phyloP scores from a whole-genome alignment of 345 rosid species.

The Eucalyptus brandiana region DNA sequence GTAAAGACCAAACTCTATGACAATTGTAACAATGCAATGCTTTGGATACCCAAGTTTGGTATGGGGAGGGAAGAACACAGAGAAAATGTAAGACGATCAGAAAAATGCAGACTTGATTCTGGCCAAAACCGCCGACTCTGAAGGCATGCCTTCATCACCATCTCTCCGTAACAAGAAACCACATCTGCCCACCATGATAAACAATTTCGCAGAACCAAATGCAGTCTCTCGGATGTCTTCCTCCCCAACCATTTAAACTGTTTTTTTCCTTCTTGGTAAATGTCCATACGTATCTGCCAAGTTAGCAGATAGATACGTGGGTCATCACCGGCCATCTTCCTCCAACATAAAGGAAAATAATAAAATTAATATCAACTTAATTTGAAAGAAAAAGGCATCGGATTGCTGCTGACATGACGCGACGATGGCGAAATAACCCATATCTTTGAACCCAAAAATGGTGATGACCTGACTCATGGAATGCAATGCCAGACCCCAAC shows the following conservation, averaged over 20 bases:
- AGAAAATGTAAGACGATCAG: neutral
- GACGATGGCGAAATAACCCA: neutral
- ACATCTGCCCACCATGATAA: neutral
- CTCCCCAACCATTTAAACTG: neutral
- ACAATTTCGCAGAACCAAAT: neutral
- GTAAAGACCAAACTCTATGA: slow-evolving; percentile 9
- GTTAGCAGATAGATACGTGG: slow-evolving; percentile 11
- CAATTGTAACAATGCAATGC: slow-evolving; percentile 11
- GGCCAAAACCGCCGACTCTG: neutral
- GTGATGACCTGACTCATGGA: slow-evolving; percentile 28
- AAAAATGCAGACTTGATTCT: neutral
- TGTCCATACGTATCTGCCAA: slow-evolving; percentile 4
- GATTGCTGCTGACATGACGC: neutral
- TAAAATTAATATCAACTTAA: neutral
- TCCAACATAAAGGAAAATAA: neutral
- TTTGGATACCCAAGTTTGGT: slow-evolving; percentile 1
- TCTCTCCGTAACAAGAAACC: neutral
- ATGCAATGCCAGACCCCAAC: slow-evolving; percentile 26
- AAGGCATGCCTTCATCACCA: neutral
- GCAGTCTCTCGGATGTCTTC: neutral
- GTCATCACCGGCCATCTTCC: slow-evolving; percentile 12
- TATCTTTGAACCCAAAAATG: slow-evolving; percentile 13
- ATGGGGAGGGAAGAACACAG: neutral
- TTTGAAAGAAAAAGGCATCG: neutral
- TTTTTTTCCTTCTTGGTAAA: neutral